Conservation (phyloP, 1,284 basidiomycete species). For the Waitea zeae region DNA sequence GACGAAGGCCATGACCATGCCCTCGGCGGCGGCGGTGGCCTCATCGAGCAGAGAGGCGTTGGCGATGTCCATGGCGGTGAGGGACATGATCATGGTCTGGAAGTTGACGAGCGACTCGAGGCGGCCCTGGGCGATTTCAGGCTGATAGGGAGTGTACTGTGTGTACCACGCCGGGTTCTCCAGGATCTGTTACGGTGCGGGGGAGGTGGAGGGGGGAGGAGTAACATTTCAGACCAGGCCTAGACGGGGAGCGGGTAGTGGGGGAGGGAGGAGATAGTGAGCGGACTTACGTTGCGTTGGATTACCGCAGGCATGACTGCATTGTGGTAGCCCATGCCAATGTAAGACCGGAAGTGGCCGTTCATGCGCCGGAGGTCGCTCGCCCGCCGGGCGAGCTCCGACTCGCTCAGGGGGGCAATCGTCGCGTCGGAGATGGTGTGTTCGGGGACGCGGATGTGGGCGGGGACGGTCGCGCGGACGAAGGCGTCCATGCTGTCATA, state of each 20-base stretch:
- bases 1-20: conserved; percentile 73
- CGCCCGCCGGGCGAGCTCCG: conserved; percentile 66
- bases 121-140: conserved; percentile 88
- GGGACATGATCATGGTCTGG: conserved; percentile 91
- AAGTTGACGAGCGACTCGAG: conserved; percentile 95
- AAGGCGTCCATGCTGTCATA: conserved; percentile 82
- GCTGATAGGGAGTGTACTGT: conserved; percentile 89
- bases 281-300: conserved; percentile 62
- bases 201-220: background rate
- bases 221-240: no score
- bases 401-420: conserved; percentile 72
- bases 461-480: conserved; percentile 64
- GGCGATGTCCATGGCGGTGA: conserved; percentile 89
- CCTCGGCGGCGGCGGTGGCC: conserved; percentile 87
- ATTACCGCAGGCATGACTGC: conserved; percentile 90
- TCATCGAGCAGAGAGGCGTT: conserved; percentile 89
- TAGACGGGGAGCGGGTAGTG: no score
- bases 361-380: conserved; percentile 68
- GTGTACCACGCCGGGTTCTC: conserved; percentile 99
- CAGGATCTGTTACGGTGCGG: conserved; percentile 41
- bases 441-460: conserved; percentile 55
- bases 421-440: conserved; percentile 44
- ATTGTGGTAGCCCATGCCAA: conserved; percentile 96
- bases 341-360: conserved; percentile 79
- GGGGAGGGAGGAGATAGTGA: background rate